Evolutionary conservation across 75 land plant genomes (phyloP), one percentile per base, ranked within the genome.

Genomic region (Sequoiadendron giganteum): DNA sequence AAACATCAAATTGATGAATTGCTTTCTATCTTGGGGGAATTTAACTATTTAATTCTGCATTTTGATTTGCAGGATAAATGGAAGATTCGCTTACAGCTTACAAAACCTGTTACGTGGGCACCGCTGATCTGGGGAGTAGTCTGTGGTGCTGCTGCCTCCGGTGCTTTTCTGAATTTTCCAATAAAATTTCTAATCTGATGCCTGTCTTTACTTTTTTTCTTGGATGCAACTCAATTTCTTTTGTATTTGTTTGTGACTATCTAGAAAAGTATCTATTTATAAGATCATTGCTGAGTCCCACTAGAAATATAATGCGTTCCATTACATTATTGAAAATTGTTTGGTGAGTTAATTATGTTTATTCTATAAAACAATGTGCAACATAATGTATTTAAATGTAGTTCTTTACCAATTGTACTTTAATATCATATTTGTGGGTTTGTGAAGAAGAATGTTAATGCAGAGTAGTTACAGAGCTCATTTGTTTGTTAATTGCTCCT

Each of bases 121-220:
- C 99, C 99, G 14, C 87, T 97, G 86, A 94, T 97, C 43, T 97
- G 99, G 98, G 99, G 99, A 85, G 97, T 97, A 76, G 93, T 95
- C 58, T 97, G 99, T 91, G 99, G 99, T 83, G 99, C 99, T 90
- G 99, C 99, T 88, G 96, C 99, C 73, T 97, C 99, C 86, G 99
- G 99, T 97, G 85, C 76, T 38, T 15, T 86, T 65, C 72, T 88
- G 43, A 75, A 34, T 75, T 32, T 75, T 75, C 77, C 13, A 34
- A 25, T 32, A 75, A 34, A 75, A 75, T 34, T 10, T 75, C 7
- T 75, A 32, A 30, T 75, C 11, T 75, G 39, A 75, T 75, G 77
- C 77, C 34, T 2, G 15, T 28, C 13, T 42, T 65, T 36, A 68
- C 10, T 10, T 43, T 82, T 48, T 43, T 82, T 13, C 49, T 45